Percentiles rank a stretch among this genome's conserved stretches.
These are phyloP conservation scores for Plectosphaerella sp. DNA, from an alignment of 2,329 filamentous ascomycete species.

Conservation along the genomic window DNA sequence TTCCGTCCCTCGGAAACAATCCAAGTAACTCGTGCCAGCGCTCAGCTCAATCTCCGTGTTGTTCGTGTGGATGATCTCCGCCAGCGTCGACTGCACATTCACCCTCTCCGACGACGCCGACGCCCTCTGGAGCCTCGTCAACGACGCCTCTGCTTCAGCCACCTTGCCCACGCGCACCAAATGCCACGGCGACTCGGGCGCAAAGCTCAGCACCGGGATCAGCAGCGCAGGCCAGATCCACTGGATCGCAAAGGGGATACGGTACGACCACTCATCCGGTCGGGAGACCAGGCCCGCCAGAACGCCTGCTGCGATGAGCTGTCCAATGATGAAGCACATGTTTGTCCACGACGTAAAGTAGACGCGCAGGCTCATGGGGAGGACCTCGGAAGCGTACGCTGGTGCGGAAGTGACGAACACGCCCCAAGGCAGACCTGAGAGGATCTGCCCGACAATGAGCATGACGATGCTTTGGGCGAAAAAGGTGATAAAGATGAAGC, in stretches of 20 bases:
- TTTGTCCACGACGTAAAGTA: slow-evolving; percentile 42
- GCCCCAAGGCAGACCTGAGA: slow-evolving; percentile 31
- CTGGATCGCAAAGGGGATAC: slow-evolving; percentile 42
- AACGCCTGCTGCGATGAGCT: slow-evolving; percentile 33
- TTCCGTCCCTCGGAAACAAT: slow-evolving; percentile 35
- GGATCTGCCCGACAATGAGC: slow-evolving; percentile 27
- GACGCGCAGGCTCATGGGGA: slow-evolving; percentile 31
- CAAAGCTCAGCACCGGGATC: slow-evolving; percentile 31
- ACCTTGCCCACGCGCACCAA: slow-evolving; percentile 29
- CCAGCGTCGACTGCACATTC: slow-evolving; percentile 27
- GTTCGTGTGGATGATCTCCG: slow-evolving; percentile 37
- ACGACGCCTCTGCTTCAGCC: slow-evolving; percentile 21
- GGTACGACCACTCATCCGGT: slow-evolving; percentile 36
- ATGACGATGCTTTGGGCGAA: slow-evolving; percentile 26
- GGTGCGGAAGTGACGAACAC: slow-evolving; percentile 39
- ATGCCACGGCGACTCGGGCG: slow-evolving; percentile 43
- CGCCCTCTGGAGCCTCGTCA: slow-evolving; percentile 18
- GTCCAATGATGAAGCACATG: slow-evolving; percentile 36
- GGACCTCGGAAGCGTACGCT: slow-evolving; percentile 41
- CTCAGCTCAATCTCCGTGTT: slow-evolving; percentile 26
- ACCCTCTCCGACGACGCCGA: slow-evolving; percentile 9
- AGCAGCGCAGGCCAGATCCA: slow-evolving; percentile 43
- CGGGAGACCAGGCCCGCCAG: slow-evolving; percentile 27
- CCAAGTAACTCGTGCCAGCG: slow-evolving; percentile 27
- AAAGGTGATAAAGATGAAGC: slow-evolving; percentile 33